These are phyloP conservation scores for Ploettnerulaceae sp. DNA, from an alignment of 2,329 filamentous ascomycete genomes.

Conservation along the genomic window DNA sequence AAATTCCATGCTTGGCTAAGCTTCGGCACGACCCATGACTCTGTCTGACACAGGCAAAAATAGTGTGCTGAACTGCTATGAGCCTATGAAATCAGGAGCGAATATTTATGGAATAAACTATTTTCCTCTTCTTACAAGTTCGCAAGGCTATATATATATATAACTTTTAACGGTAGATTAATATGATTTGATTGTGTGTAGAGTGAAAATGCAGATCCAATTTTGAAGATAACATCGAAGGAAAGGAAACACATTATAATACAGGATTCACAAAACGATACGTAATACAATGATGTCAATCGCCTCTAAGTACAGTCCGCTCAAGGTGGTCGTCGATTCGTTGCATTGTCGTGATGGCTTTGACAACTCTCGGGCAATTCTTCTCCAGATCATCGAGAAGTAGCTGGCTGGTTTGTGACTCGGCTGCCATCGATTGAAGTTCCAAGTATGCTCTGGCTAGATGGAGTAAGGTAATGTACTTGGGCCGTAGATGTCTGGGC, in stretches of 20 bases:
- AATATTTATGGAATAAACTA: too few relatives aligned
- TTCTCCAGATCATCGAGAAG: slow-evolving; percentile 27
- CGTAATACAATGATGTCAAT: slow-evolving; percentile 5
- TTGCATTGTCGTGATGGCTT: slow-evolving; percentile 31
- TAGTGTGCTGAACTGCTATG: too few relatives aligned
- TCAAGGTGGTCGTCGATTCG: slow-evolving; percentile 27
- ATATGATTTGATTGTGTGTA: neutral
- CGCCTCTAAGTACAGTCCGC: slow-evolving; percentile 6
- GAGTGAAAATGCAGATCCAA: neutral
- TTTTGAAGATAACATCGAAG: slow-evolving; percentile 1
- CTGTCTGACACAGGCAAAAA: too few relatives aligned
- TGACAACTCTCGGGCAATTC: slow-evolving; percentile 30
- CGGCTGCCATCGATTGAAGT: slow-evolving; percentile 28
- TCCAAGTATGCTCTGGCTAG: slow-evolving; percentile 29
- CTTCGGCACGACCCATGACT: too few relatives aligned
- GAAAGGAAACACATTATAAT: slow-evolving; percentile 11
- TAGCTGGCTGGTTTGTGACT: slow-evolving; percentile 22
- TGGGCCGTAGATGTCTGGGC: slow-evolving; percentile 28
- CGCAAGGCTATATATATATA: too few relatives aligned
- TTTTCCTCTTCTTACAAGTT: too few relatives aligned
- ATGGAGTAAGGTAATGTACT: slow-evolving; percentile 29
- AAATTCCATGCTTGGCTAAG: too few relatives aligned
- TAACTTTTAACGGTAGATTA: too few relatives aligned
- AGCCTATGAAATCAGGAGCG: too few relatives aligned
- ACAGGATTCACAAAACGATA: slow-evolving; percentile 5